These are phyloP conservation scores for Fusarium palustre DNA, from an alignment of 2,329 filamentous ascomycete species.

Conservation along the genomic window DNA sequence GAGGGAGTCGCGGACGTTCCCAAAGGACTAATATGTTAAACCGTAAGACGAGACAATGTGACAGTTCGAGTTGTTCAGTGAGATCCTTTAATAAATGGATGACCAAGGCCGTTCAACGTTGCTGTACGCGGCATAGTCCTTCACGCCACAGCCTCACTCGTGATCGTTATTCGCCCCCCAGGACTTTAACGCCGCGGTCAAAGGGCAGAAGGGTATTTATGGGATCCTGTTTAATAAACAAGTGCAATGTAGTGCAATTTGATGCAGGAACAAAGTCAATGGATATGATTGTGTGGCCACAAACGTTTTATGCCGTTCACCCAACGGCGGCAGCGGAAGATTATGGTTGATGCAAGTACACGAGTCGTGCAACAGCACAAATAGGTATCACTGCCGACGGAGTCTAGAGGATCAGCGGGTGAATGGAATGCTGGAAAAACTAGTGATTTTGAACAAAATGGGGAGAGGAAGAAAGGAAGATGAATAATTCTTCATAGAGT, in stretches of 20 bases:
- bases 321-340: conserved; percentile 16
- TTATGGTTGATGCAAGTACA: conserved; percentile 24
- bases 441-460: conserved; percentile 1
- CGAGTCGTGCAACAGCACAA: conserved; percentile 33
- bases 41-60: not conserved
- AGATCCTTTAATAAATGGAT: conserved; percentile 11
- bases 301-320: conserved; percentile 17
- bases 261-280: conserved; percentile 29
- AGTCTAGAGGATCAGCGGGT: conserved; percentile 14
- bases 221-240: not conserved
- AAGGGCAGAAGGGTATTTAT: not conserved
- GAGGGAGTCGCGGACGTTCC: not conserved
- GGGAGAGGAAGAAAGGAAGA: not conserved
- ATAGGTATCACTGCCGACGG: conserved; percentile 20
- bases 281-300: conserved; percentile 9
- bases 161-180: not conserved
- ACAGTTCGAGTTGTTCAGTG: not conserved
- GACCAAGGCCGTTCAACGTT: conserved; percentile 3
- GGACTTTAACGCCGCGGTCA: not conserved
- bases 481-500: not conserved
- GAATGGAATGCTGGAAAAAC: conserved; percentile 20
- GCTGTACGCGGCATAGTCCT: conserved; percentile 30
- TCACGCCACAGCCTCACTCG: conserved; percentile 2
- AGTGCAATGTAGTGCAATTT: not conserved
- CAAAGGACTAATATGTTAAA: not conserved